Conservation (phyloP, 257 asterid species). For the Rhazya stricta region DNA sequence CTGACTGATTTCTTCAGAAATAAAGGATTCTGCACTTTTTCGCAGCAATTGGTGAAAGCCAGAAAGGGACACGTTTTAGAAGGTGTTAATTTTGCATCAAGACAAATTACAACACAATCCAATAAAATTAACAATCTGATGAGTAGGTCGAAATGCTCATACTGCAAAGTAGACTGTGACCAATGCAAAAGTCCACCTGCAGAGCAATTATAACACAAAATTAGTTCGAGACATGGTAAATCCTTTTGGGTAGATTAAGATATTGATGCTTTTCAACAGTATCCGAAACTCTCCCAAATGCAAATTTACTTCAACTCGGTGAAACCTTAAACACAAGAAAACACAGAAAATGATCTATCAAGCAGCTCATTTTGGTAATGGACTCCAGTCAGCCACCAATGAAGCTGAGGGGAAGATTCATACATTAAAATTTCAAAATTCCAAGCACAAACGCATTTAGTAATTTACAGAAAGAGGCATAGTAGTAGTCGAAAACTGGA, state of each 20-base stretch:
- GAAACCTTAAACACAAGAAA: not conserved
- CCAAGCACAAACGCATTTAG: too few relatives aligned
- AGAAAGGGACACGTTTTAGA: not conserved
- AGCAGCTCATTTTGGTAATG: not conserved
- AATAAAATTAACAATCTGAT: not conserved
- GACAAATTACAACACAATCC: not conserved
- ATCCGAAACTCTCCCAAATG: not conserved
- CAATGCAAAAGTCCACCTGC: constrained; percentile 87
- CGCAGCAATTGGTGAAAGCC: not conserved
- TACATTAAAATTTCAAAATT: not conserved
- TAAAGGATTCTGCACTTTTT: not conserved
- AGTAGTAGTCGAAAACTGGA: too few relatives aligned
- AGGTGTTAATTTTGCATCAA: not conserved
- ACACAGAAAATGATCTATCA: not conserved
- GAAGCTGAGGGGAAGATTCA: not conserved
- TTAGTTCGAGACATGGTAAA: not conserved
- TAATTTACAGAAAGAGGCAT: too few relatives aligned
- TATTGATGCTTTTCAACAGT: not conserved
- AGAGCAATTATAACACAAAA: constrained; percentile 14
- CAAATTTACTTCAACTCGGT: not conserved
- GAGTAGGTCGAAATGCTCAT: constrained; percentile 20
- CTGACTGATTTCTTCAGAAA: not conserved
- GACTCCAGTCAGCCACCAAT: not conserved
- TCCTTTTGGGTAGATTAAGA: not conserved
- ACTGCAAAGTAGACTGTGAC: constrained; percentile 72